Base-by-base conservation (phyloP, 148 eudicot genomes). In the Fallopia convolvulus region DNA sequence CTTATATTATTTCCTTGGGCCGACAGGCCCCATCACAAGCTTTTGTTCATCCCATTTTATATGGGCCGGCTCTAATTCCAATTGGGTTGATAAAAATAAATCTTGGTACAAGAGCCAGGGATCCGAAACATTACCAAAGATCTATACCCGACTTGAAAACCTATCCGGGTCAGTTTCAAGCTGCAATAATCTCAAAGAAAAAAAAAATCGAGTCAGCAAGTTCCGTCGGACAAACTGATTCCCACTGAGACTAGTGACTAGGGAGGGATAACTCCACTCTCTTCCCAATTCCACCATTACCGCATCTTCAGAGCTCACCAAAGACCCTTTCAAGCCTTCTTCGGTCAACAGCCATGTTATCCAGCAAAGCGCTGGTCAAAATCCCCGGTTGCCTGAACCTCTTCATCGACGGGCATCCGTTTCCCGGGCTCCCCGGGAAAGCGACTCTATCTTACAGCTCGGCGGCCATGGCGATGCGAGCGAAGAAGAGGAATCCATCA, bases 371-470 rank as follows among this genome's bases (percentile, higher is more conserved):
- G 0, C 72, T 68, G 7, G 46, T 68, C 21, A 68, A 68, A 68
- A 68, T 68, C 72, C 72, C 72, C 72, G 36, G 36, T 15, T 68
- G 44, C 72, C 72, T 68, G 3, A 68, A 68, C 46, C 72, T 68
- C 72, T 68, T 68, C 72, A 68, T 68, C 33, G 75, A 73, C 18
- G 75, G 75, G 6, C 75, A 73, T 14, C 75, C 75, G 15, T 73
- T 20, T 73, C 53, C 75, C 75, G 36, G 75, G 1, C 55, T 44
- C 18, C 75, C 75, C 17, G 75, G 53, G 75, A 44, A 44, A 44
- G 32, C 53, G 36, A 73, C 75, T 20, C 33, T 73, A 30, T 73
- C 75, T 44, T 73, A 8, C 18, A 44, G 75, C 75, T 46, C 32
- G 52, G 52, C 75, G 17, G 32, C 53, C 50, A 73, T 73, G 75